phyloP scores from a whole-genome alignment of 805 yeast species.

The Allodekkera sacchari region DNA sequence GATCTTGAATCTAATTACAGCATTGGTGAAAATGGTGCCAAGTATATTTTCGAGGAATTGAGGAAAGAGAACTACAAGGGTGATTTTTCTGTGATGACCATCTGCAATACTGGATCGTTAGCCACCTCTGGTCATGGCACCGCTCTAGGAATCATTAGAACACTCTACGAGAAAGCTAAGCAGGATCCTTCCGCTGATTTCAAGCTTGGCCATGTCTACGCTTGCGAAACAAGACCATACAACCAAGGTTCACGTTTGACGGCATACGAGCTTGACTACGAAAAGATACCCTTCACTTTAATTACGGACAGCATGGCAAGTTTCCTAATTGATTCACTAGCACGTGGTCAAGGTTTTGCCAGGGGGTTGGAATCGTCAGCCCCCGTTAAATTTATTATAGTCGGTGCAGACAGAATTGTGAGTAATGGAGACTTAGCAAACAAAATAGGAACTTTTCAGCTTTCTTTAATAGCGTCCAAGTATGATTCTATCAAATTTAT shows the following conservation, averaged over 20 bases:
- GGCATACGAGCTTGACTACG: conserved; percentile 82
- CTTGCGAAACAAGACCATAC: conserved; percentile 93
- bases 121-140: conserved; percentile 99
- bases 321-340: conserved; percentile 49
- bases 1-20: conserved; percentile 71
- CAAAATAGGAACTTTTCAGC: conserved; percentile 90
- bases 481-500: conserved; percentile 68
- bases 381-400: conserved; percentile 82
- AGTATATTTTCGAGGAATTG: conserved; percentile 46
- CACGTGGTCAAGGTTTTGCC: conserved; percentile 16
- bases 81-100: conserved; percentile 76
- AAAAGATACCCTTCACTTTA: conserved; percentile 77
- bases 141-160: conserved; percentile 85
- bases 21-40: conserved; percentile 76
- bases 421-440: conserved; percentile 93
- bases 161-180: conserved; percentile 37
- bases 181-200: conserved; percentile 24
- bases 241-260: conserved; percentile 94
- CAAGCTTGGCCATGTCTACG: conserved; percentile 63
- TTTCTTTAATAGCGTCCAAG: conserved; percentile 63
- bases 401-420: conserved; percentile 94
- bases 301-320: conserved; percentile 91
- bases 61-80: conserved; percentile 42
- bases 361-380: conserved; percentile 28
- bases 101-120: conserved; percentile 93